Evolutionary conservation across 257 asterid genomes (phyloP).

Genomic region (Capsicum rhomboideum): DNA sequence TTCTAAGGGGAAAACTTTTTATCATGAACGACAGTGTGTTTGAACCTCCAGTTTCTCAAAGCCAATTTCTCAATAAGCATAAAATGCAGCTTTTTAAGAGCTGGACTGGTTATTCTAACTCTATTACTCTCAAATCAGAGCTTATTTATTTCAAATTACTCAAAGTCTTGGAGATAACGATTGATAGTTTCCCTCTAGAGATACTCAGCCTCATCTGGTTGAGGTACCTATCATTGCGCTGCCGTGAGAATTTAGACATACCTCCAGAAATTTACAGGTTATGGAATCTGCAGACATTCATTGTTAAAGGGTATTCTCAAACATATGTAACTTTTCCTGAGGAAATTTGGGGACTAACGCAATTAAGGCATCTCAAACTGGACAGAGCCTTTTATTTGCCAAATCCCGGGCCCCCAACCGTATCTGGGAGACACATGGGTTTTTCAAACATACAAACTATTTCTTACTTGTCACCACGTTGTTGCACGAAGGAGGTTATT

Average conservation of each 20-base stretch:
- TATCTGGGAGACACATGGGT: not conserved
- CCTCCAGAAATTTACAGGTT: not conserved
- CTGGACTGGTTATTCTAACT: not conserved
- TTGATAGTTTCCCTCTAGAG: not conserved
- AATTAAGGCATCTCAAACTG: not conserved
- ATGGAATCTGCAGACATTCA: not conserved
- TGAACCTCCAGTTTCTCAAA: too few species aligned
- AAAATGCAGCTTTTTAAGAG: too few species aligned
- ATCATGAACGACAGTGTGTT: not conserved
- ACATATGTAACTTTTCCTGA: too few species aligned
- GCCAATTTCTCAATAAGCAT: too few species aligned
- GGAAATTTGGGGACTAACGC: not conserved
- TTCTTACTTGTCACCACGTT: not conserved
- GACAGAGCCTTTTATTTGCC: not conserved
- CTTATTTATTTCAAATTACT: not conserved
- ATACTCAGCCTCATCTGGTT: not conserved
- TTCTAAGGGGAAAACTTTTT: not conserved
- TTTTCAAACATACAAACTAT: not conserved
- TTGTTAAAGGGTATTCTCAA: not conserved
- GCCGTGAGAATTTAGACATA: not conserved
- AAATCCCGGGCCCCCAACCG: not conserved
- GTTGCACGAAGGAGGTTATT: not conserved
- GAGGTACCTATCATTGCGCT: not conserved
- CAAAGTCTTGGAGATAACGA: not conserved
- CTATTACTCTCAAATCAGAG: not conserved